phyloP scores from a whole-genome alignment of 192 early-diverging fungal species.

The Diversispora eburnea region DNA sequence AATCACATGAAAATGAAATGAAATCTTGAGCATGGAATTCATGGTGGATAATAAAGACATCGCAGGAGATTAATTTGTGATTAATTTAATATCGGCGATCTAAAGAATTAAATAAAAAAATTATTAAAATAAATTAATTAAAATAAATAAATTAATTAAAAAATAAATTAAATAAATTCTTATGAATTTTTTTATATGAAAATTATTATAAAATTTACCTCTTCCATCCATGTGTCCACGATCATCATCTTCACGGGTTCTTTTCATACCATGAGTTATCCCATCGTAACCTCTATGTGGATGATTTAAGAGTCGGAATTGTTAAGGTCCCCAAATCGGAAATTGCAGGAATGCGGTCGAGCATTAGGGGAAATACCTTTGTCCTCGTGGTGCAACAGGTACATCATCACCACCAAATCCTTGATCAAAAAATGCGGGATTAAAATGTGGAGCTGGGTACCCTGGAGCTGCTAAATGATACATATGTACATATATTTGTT shows the following conservation, averaged over 20 bases:
- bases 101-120: background rate
- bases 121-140: background rate
- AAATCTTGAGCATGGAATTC: background rate
- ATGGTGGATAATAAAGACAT: background rate
- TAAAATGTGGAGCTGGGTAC: conserved; percentile 41
- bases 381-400: conserved; percentile 29
- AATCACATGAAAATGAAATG: background rate
- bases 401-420: conserved; percentile 23
- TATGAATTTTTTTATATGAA: background rate
- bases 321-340: background rate
- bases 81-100: conserved; percentile 9
- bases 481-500: background rate
- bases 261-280: conserved; percentile 21
- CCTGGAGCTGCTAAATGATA: conserved; percentile 18
- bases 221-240: conserved; percentile 14
- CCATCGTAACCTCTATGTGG: conserved; percentile 22
- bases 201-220: conserved; percentile 9
- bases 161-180: background rate
- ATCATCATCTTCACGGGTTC: conserved; percentile 27
- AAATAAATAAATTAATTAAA: too few relatives aligned
- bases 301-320: conserved; percentile 2
- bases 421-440: conserved; percentile 45
- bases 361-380: conserved; percentile 22
- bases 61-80: background rate
- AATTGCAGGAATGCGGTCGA: conserved; percentile 1